Base-by-base conservation (phyloP, 768 basidiomycete species). In the Termitomyces titanicus region DNA sequence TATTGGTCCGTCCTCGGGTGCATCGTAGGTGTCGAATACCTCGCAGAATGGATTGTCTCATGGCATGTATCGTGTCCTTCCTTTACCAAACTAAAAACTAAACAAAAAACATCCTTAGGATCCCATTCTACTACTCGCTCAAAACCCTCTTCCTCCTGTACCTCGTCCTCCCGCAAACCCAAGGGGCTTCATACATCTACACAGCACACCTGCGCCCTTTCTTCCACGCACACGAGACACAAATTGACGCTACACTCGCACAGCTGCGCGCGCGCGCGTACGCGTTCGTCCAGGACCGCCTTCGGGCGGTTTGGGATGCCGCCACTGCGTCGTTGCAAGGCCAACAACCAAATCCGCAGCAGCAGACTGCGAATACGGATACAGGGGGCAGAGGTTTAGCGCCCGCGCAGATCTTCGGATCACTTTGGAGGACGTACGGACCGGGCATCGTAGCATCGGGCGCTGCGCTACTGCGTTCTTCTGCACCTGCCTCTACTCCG, bases 1-100 rank as follows among this genome's bases (percentile, higher is more conserved):
- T 98, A 97, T 64, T 98, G 95, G 94, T 86, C 85, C n/a, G 89
- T 91, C 0, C 79, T 92, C 3, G 89, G 90, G 2, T 89, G 87
- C 65, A 83, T 94, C 63, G 80, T 94, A 15, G 86, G 83, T 4
- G 72, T 91, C 5, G 94, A 97, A 70, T 89, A 88, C 64, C 75
- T 90, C 25, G 87, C 86, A 9, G 93, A 94, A 64, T 95, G 94
- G 92, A 70, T 87, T 15, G 73, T 96, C 29, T 90, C 85, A 57
- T 94, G 94, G 94, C 92, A 62, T 63, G 87, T 74, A 22, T 33
- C 10, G 40, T 29, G 29, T 5, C 13, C 24, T 31, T 54, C 55
- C 33, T 35, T 31, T n/a, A n/a, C n/a, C n/a, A n/a, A n/a, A n/a
- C n/a, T n/a, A n/a, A n/a, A n/a, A n/a, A 37, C 34, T 24, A 15